A percentile compares a stretch with the other conserved stretches of the same genome.
These are phyloP conservation scores for Chenopodium album DNA, from an alignment of 148 eudicot species.

Conservation along the genomic window DNA sequence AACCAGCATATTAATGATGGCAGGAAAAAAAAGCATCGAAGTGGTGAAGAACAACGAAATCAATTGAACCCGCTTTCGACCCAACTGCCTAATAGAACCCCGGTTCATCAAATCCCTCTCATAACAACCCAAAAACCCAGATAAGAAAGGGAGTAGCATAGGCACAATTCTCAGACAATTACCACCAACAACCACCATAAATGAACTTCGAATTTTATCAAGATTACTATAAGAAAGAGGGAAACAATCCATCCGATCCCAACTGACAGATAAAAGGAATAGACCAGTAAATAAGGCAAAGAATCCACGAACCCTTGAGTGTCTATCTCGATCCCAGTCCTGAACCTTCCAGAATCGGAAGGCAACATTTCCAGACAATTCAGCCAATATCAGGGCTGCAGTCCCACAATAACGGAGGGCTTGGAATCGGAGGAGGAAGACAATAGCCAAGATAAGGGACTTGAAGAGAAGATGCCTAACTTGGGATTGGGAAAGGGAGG, in stretches of 20 bases:
- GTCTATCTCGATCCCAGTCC: constrained; percentile 34
- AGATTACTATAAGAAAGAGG: constrained; percentile 70
- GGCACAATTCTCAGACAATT: constrained; percentile 83
- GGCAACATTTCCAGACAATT: constrained; percentile 67
- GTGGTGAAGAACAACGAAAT: constrained; percentile 81
- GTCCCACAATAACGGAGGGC: constrained; percentile 84
- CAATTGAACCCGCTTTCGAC: constrained; percentile 58
- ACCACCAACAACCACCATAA: constrained; percentile 42
- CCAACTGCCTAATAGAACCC: constrained; percentile 61
- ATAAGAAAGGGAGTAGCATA: constrained; percentile 83
- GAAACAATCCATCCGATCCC: constrained; percentile 89
- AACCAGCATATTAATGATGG: constrained; percentile 71
- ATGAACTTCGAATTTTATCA: constrained; percentile 40
- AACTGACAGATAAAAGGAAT: constrained; percentile 75
- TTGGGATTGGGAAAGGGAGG: constrained; percentile 50
- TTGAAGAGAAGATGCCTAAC: constrained; percentile 40
- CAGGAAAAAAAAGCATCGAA: constrained; percentile 69
- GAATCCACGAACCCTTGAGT: constrained; percentile 62
- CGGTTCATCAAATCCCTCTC: constrained; percentile 62
- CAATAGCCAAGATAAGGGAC: constrained; percentile 62
- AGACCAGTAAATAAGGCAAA: constrained; percentile 53
- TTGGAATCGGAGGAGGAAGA: constrained; percentile 81
- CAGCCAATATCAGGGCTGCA: constrained; percentile 84
- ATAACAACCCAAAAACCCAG: constrained; percentile 83
- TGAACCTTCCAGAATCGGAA: constrained; percentile 47